Conservation (phyloP, 1,139 yeast genomes). For the Candida smagusa region DNA sequence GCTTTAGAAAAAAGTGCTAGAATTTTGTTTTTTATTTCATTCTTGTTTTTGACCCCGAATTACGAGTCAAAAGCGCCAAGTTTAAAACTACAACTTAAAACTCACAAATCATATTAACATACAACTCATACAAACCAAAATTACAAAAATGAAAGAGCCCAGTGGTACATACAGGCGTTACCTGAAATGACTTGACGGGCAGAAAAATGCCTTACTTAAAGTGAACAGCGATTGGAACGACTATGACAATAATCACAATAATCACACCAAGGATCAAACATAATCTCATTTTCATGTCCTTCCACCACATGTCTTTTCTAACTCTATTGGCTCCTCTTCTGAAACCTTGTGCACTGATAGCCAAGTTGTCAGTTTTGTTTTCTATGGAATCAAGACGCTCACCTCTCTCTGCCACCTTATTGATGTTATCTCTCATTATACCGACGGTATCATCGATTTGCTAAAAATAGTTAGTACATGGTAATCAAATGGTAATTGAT, state of each 20-base stretch:
- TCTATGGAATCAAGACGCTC: conserved; percentile 91
- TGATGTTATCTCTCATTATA: conserved; percentile 95
- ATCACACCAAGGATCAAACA: conserved; percentile 81
- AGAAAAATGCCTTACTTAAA: conserved; percentile 41
- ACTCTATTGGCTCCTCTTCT: conserved; percentile 97
- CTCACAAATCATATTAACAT: not conserved
- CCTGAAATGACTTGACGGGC: not conserved
- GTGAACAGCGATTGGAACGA: conserved; percentile 92
- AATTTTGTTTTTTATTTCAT: too few species aligned
- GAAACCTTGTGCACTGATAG: conserved; percentile 92
- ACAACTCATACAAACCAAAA: not conserved
- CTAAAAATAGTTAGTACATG: conserved; percentile 28
- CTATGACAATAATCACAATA: conserved; percentile 79
- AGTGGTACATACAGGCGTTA: not conserved
- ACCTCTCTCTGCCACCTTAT: conserved; percentile 92
- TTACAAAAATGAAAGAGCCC: not conserved
- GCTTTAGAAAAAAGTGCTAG: conserved; percentile 1
- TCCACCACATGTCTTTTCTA: conserved; percentile 99
- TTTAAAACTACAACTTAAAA: too few species aligned
- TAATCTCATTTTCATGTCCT: conserved; percentile 94
- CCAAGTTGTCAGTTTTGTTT: conserved; percentile 90
- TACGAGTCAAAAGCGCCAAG: too few species aligned
- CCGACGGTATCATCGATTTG: conserved; percentile 98
- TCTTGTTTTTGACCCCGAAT: too few species aligned
- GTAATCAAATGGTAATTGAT: conserved; percentile 1